These are phyloP conservation scores for Tieghemiomyces parasiticus DNA, from an alignment of 192 early-diverging fungal genomes.

Conservation along the genomic window DNA sequence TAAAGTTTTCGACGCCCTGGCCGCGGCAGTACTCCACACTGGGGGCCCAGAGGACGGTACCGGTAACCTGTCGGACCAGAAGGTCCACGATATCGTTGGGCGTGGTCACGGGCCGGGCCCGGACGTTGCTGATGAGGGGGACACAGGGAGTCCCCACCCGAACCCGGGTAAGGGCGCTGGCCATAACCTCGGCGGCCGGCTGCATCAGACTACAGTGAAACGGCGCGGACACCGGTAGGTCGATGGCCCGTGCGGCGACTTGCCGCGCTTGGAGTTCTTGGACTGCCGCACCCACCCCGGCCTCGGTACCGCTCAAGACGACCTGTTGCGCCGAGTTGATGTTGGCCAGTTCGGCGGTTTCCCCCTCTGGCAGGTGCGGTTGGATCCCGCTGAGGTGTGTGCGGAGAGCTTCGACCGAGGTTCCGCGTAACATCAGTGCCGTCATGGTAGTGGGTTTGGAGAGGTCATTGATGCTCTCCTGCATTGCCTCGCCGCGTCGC, in stretches of 20 bases:
- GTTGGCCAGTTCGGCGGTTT: conserved; percentile 80
- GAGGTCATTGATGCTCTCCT: conserved; percentile 48
- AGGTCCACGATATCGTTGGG: conserved; percentile 44
- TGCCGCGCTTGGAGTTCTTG: conserved; percentile 61
- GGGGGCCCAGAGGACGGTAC: conserved; percentile 80
- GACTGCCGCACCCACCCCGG: conserved; percentile 76
- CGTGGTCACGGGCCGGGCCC: conserved; percentile 53
- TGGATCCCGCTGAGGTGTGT: conserved; percentile 22
- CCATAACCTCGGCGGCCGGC: conserved; percentile 65
- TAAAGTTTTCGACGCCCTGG: conserved; percentile 68
- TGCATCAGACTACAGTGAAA: conserved; percentile 92
- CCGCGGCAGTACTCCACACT: conserved; percentile 67
- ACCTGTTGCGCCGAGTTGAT: conserved; percentile 71
- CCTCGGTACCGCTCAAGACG: conserved; percentile 77
- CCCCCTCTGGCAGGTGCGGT: conserved; percentile 26
- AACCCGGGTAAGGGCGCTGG: conserved; percentile 44
- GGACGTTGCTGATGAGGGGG: conserved; percentile 87
- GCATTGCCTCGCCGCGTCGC: conserved; percentile 80
- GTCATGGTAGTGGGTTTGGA: conserved; percentile 66
- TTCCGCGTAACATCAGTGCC: conserved; percentile 65
- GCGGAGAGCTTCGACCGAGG: conserved; percentile 54
- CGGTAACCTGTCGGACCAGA: conserved; percentile 63
- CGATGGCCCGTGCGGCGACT: conserved; percentile 73
- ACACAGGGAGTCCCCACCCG: conserved; percentile 60
- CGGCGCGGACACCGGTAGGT: conserved; percentile 88